Conservation (phyloP, 805 yeast genomes). For the Kuraishia ogatae region DNA sequence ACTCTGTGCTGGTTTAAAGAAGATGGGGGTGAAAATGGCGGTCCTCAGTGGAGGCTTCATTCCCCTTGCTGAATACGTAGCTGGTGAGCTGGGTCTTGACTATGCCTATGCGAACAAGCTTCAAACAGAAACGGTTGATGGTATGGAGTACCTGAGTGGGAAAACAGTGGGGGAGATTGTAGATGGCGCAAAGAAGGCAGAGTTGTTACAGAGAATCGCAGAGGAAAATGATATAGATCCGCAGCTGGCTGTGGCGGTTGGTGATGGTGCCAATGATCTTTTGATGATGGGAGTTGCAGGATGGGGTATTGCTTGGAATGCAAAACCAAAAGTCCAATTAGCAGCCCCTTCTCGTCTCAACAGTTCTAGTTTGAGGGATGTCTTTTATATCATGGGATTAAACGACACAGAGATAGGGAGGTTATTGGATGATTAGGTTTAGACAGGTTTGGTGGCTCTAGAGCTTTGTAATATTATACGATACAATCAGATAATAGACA, state of each 20-base stretch:
- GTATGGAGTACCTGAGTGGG: conserved; percentile 55
- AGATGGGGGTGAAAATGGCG: conserved; percentile 60
- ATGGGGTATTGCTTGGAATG: conserved; percentile 94
- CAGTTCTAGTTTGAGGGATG: conserved; percentile 61
- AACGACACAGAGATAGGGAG: conserved; percentile 41
- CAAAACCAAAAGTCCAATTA: conserved; percentile 84
- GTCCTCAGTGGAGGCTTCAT: conserved; percentile 94
- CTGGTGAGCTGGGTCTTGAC: conserved; percentile 60
- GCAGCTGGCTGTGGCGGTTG: conserved; percentile 66
- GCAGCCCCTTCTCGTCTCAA: conserved; percentile 80
- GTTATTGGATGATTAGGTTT: conserved; percentile 8
- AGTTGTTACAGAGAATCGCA: conserved; percentile 56
- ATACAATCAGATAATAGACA: background rate
- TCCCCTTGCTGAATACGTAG: conserved; percentile 75
- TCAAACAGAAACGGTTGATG: conserved; percentile 29
- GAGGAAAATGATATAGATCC: conserved; percentile 42
- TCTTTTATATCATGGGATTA: conserved; percentile 75
- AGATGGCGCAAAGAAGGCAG: conserved; percentile 79
- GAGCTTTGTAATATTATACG: too few species aligned
- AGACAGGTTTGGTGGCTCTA: too few species aligned
- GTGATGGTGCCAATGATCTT: conserved; percentile 96
- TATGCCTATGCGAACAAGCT: conserved; percentile 83
- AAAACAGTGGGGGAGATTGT: conserved; percentile 73
- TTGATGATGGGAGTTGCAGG: conserved; percentile 91
- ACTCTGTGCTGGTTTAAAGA: conserved; percentile 53